Conservation (phyloP, 2,329 filamentous ascomycete genomes). For the Rhynchosporium graminicola region DNA sequence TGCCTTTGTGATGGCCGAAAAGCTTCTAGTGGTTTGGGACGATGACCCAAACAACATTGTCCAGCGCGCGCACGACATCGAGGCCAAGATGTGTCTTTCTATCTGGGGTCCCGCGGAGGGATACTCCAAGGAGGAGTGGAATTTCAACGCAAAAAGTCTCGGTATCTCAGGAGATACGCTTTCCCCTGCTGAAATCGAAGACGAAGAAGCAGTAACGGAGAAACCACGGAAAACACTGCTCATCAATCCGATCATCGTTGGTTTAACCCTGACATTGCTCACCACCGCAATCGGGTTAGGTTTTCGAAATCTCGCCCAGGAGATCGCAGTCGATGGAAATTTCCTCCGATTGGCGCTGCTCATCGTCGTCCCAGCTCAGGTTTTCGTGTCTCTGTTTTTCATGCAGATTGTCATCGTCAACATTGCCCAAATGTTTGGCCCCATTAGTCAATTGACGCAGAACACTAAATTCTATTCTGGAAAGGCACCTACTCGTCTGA, state of each 20-base stretch:
- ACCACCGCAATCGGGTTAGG: constrained; percentile 57
- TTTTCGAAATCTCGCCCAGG: constrained; percentile 55
- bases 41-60: constrained; percentile 60
- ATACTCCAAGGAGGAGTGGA: neutral
- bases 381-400: constrained; percentile 57
- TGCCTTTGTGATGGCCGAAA: constrained; percentile 61
- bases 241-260: constrained; percentile 56
- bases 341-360: constrained; percentile 58
- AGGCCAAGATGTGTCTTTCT: constrained; percentile 56
- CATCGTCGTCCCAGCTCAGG: constrained; percentile 52
- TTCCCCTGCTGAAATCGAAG: constrained; percentile 40
- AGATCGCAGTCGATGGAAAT: constrained; percentile 54
- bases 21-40: constrained; percentile 63
- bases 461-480: constrained; percentile 47
- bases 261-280: constrained; percentile 53
- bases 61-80: constrained; percentile 52
- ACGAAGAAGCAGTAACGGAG: constrained; percentile 38
- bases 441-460: constrained; percentile 47
- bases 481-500: constrained; percentile 43
- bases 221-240: constrained; percentile 53
- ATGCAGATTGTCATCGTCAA: constrained; percentile 53
- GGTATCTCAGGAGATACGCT: constrained; percentile 30
- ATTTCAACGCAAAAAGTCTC: neutral
- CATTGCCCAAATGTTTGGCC: constrained; percentile 53
- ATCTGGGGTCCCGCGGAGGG: constrained; percentile 50